These are phyloP conservation scores for Geranium brycei DNA, from an alignment of 345 rosid genomes.

Conservation along the genomic window DNA sequence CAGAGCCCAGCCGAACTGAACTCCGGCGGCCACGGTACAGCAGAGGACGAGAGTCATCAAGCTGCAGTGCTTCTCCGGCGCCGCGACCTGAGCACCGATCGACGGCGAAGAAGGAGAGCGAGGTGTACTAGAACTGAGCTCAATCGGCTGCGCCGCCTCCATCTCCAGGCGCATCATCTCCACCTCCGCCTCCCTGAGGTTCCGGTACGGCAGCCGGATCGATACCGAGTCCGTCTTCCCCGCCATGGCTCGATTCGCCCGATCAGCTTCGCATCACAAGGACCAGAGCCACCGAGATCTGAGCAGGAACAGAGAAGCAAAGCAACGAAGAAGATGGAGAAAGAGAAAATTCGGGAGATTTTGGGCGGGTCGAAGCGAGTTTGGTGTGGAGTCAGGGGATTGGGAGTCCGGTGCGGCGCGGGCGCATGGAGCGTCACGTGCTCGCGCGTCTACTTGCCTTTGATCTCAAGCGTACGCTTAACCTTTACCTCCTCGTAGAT, in stretches of 20 bases:
- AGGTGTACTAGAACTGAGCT: slow-evolving; percentile 20
- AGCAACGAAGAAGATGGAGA: neutral
- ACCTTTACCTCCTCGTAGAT: too few species aligned
- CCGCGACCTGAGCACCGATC: neutral
- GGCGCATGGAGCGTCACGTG: neutral
- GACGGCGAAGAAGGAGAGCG: slow-evolving; percentile 15
- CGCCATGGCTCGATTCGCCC: slow-evolving; percentile 21
- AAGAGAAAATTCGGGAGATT: neutral
- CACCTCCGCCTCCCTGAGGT: slow-evolving; percentile 59
- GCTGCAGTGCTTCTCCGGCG: slow-evolving; percentile 25
- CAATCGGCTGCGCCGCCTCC: slow-evolving; percentile 19
- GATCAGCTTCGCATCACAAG: neutral
- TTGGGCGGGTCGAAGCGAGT: neutral
- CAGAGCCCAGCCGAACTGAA: slow-evolving; percentile 96
- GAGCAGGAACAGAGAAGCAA: too few species aligned
- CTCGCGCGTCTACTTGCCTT: neutral
- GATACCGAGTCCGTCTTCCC: slow-evolving; percentile 34
- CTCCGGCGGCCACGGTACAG: slow-evolving; percentile 91
- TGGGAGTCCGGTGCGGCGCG: neutral
- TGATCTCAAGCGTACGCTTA: too few species aligned
- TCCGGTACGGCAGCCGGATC: slow-evolving; percentile 50
- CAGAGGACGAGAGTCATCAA: slow-evolving; percentile 52
- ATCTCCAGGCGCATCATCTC: slow-evolving; percentile 44
- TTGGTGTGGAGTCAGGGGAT: neutral
- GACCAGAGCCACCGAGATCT: neutral